These are phyloP conservation scores for Xylaria acuta DNA, from an alignment of 495 filamentous ascomycete species.

Conservation along the genomic window DNA sequence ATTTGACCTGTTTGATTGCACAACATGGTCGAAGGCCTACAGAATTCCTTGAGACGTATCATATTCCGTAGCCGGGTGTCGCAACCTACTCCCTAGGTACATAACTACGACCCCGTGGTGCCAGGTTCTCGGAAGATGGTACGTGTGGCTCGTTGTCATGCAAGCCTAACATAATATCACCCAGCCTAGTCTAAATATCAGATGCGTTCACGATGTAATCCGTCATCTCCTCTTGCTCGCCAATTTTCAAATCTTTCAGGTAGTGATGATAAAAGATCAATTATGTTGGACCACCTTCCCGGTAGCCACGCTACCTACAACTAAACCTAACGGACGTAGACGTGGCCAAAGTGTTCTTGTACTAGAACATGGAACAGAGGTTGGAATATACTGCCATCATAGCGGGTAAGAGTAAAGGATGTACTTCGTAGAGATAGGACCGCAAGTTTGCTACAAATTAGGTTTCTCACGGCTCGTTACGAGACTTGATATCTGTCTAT, in stretches of 20 bases:
- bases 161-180: not conserved
- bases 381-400: not conserved
- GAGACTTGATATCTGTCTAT: not conserved
- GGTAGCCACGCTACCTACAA: not conserved
- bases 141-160: not conserved
- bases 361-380: not conserved
- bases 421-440: no score
- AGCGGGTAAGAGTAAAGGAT: not conserved
- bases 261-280: not conserved
- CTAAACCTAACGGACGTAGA: not conserved
- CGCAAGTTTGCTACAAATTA: no score
- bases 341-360: not conserved
- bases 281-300: no score
- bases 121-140: not conserved
- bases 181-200: not conserved
- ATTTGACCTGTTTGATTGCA: not conserved
- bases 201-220: slow-evolving; percentile 5
- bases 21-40: not conserved
- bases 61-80: not conserved
- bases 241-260: not conserved
- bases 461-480: no score
- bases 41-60: not conserved
- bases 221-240: not conserved
- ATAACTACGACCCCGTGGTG: not conserved
- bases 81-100: not conserved